Conservation (phyloP, 2,329 filamentous ascomycete species). For the Stenocarpella maydis region DNA sequence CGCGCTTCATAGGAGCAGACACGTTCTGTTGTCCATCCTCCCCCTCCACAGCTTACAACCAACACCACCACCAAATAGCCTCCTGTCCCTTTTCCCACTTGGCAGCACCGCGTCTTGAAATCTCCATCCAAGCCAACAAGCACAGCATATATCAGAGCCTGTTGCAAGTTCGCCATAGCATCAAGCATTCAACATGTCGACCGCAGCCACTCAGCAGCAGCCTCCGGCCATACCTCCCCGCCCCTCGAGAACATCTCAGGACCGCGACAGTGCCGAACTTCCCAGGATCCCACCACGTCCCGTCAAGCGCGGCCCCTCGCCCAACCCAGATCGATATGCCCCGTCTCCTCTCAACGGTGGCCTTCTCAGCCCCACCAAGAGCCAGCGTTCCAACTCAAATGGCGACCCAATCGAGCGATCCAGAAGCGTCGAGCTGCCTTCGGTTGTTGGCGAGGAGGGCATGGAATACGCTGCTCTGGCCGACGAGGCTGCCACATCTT, state of each 20-base stretch:
- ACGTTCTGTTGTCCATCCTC: not conserved
- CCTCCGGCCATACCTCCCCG: constrained; percentile 65
- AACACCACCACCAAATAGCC: not conserved
- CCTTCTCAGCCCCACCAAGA: constrained; percentile 53
- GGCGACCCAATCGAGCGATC: constrained; percentile 65
- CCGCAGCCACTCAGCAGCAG: constrained; percentile 55
- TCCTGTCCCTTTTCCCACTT: not conserved
- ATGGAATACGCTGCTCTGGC: constrained; percentile 77
- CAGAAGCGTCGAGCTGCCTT: constrained; percentile 82
- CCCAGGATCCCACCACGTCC: constrained; percentile 86
- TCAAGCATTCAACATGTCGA: constrained; percentile 52
- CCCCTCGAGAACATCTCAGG: constrained; percentile 57
- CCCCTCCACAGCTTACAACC: not conserved
- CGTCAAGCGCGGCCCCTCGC: constrained; percentile 78
- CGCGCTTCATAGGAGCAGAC: constrained; percentile 3
- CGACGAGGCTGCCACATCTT: constrained; percentile 55
- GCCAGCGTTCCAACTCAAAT: constrained; percentile 46
- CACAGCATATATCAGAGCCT: not conserved
- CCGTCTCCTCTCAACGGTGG: constrained; percentile 86
- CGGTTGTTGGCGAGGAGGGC: constrained; percentile 83
- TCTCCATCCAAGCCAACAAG: not conserved
- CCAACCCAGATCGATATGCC: constrained; percentile 79
- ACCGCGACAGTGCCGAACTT: constrained; percentile 52
- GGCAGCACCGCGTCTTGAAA: not conserved
- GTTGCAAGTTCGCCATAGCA: not conserved